Evolutionary conservation across 2,329 filamentous ascomycete genomes (phyloP).

Genomic region (Claviceps africana): DNA sequence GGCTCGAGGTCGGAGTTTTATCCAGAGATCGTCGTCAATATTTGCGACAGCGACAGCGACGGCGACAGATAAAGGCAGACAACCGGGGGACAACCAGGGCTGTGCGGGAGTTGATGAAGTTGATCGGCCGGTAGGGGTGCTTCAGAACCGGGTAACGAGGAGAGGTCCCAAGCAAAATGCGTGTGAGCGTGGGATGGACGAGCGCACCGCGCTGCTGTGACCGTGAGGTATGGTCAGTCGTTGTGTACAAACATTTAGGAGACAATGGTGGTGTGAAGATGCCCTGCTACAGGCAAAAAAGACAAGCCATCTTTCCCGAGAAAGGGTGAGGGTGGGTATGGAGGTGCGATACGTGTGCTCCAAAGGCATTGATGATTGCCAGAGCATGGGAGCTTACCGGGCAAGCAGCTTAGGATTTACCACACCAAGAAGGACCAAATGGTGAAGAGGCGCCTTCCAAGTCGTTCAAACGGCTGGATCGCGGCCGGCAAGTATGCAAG

Average conservation of each 20-base stretch:
- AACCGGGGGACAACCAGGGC: background rate
- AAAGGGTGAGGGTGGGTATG: background rate
- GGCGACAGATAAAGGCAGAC: background rate
- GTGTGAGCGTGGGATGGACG: background rate
- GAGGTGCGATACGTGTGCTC: background rate
- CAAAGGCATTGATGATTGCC: slow-evolving; percentile 3
- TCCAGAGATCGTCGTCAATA: slow-evolving; percentile 2
- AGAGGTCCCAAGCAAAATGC: background rate
- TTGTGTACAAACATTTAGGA: slow-evolving; percentile 1
- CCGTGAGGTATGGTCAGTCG: slow-evolving; percentile 10
- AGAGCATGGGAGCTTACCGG: slow-evolving; percentile 7
- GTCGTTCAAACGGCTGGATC: slow-evolving; percentile 6
- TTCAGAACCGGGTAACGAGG: background rate
- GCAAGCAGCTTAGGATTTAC: slow-evolving; percentile 4
- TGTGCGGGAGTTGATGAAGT: background rate
- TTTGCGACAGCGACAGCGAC: background rate
- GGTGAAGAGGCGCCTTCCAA: background rate
- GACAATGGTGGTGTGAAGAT: background rate
- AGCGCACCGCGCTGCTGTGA: background rate
- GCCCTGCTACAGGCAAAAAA: background rate
- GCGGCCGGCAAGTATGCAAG: slow-evolving; percentile 5
- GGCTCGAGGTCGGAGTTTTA: background rate
- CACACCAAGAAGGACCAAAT: slow-evolving; percentile 6
- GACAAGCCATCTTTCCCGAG: background rate
- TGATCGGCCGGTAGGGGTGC: background rate